A percentile compares a stretch with the other conserved stretches of the same genome.
These are phyloP conservation scores for Ogataea paradorogensis DNA, from an alignment of 805 yeast genomes.

Conservation along the genomic window DNA sequence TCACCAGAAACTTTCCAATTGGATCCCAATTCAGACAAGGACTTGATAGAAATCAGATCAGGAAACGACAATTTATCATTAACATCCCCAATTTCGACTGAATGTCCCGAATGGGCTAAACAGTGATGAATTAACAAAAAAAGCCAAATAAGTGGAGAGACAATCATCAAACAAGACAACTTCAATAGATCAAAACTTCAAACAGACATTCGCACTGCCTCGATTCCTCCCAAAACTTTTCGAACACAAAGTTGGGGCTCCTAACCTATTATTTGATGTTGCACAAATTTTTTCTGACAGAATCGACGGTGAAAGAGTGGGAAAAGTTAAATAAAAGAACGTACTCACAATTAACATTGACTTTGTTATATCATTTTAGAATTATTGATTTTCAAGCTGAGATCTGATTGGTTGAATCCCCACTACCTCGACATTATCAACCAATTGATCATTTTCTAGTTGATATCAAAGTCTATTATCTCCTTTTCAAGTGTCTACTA, in stretches of 20 bases:
- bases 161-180: slow-evolving; percentile 3
- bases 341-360: neutral
- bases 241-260: too few species aligned
- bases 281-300: slow-evolving; percentile 13
- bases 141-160: slow-evolving; percentile 2
- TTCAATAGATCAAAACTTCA: too few species aligned
- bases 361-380: slow-evolving; percentile 5
- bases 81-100: slow-evolving; percentile 1
- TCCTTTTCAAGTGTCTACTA: slow-evolving; percentile 19
- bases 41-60: slow-evolving; percentile 22
- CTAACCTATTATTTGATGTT: slow-evolving; percentile 2
- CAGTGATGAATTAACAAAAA: slow-evolving; percentile 1
- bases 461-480: slow-evolving; percentile 1
- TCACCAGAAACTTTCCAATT: slow-evolving; percentile 42
- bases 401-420: slow-evolving; percentile 12
- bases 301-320: slow-evolving; percentile 12
- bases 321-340: slow-evolving; percentile 9
- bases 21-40: slow-evolving; percentile 37
- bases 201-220: too few species aligned
- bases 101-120: slow-evolving; percentile 7
- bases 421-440: slow-evolving; percentile 1
- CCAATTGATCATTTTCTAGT: slow-evolving; percentile 6
- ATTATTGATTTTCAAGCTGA: slow-evolving; percentile 3
- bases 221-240: too few species aligned
- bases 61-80: slow-evolving; percentile 24